Evolutionary conservation across 140 eudicot genomes (phyloP), one percentile per base, ranked within the genome.

Genomic region (Senecio squalidus): DNA sequence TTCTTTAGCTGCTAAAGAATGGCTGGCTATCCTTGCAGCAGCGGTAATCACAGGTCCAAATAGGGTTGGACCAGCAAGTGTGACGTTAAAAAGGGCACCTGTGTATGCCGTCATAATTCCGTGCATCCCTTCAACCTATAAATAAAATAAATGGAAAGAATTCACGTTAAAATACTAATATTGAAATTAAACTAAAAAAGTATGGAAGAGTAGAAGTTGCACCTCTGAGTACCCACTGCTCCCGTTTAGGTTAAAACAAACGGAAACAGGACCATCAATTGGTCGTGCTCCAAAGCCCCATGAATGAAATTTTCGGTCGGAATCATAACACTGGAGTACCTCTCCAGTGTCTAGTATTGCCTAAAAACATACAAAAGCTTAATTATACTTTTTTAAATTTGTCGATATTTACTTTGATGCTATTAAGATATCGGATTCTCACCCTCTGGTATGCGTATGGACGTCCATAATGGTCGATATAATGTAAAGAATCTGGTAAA

Each of bases 271-370:
- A n/a, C 96, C 96, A 71, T 92, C 98, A 65, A 92, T 87, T 30
- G 98, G 98, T 26, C 96, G 83, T 14, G 98, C 98, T 54, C 98
- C 98, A 61, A 92, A 92, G 16, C 98, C 98, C 96, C 96, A 92
- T 29, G 98, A 82, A 58, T 95, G 95, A 69, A 84, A 87, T 56
- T 75, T 81, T 53, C 75, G 81, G 69, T 92, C 96, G 31, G 92
- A 72, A 74, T 92, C 98, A 67, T 87, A 92, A 75, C 87, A 92
- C 68, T 92, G 98, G 75, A 92, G 61, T 27, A 92, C 96, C 66
- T 82, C 96, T 63, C 96, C 98, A 55, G 84, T 84, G 16, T 92
- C 96, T 44, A 72, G 58, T 58, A 92, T 84, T 54, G 98, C 98
- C 98, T 92, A 80, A 29, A 55, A 57, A 69, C 21, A 10, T 20